These are phyloP conservation scores for Cardiospermum halicacabum DNA, from an alignment of 345 rosid genomes.

Conservation along the genomic window DNA sequence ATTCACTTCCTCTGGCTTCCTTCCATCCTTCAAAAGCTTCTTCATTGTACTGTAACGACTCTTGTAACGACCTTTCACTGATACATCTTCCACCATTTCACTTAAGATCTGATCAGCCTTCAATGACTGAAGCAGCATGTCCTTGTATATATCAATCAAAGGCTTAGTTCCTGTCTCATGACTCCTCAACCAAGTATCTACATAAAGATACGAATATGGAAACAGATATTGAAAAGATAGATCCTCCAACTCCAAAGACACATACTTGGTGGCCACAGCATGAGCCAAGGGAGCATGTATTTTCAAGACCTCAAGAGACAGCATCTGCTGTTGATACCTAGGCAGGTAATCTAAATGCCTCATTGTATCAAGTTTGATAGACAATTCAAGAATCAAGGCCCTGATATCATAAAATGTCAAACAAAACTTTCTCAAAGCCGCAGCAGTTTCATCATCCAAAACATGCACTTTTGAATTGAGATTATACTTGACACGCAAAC, in stretches of 20 bases:
- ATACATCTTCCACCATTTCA: constrained; percentile 52
- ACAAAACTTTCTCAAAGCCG: constrained; percentile 76
- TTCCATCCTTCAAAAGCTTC: constrained; percentile 82
- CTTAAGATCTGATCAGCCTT: constrained; percentile 43
- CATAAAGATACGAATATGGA: constrained; percentile 71
- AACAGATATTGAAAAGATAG: constrained; percentile 74
- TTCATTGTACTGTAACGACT: constrained; percentile 93
- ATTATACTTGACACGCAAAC: constrained; percentile 57
- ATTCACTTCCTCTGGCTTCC: constrained; percentile 81
- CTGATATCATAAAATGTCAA: constrained; percentile 85
- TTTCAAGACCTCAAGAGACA: constrained; percentile 75
- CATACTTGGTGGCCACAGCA: constrained; percentile 54
- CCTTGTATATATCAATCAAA: constrained; percentile 54
- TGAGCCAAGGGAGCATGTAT: constrained; percentile 88
- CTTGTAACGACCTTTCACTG: constrained; percentile 73
- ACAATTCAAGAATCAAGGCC: constrained; percentile 73
- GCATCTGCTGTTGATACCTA: constrained; percentile 58
- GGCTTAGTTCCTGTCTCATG: constrained; percentile 62
- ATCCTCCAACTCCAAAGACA: constrained; percentile 88
- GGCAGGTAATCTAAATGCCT: constrained; percentile 79
- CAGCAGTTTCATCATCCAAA: constrained; percentile 71
- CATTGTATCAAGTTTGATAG: constrained; percentile 81
- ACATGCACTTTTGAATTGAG: constrained; percentile 61
- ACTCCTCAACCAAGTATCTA: constrained; percentile 78
- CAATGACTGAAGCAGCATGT: constrained; percentile 59